Evolutionary conservation across 805 yeast genomes (phyloP).

Genomic region (Cephaloascus fragrans): DNA sequence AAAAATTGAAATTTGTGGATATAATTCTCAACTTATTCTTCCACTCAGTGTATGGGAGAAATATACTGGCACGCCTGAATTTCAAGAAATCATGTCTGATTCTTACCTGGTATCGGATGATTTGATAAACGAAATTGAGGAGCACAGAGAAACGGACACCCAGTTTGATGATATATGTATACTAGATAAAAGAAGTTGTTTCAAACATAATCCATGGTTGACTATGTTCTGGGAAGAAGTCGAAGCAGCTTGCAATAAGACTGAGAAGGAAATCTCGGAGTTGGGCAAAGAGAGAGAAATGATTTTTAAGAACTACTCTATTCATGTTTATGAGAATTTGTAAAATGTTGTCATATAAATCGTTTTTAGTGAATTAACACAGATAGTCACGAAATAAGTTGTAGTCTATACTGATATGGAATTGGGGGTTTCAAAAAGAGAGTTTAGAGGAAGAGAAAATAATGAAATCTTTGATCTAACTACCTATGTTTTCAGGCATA

Average conservation of each 20-base stretch:
- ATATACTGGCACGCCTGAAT: neutral
- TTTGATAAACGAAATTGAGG: conserved; percentile 2
- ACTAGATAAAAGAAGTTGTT: conserved; percentile 45
- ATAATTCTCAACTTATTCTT: conserved; percentile 19
- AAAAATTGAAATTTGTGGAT: conserved; percentile 46
- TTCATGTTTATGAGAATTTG: conserved; percentile 19
- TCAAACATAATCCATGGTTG: conserved; percentile 42
- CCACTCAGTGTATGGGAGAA: conserved; percentile 1
- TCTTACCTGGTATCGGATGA: conserved; percentile 3
- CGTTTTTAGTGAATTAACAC: too few relatives aligned
- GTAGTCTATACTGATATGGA: too few relatives aligned
- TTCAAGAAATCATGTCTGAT: conserved; percentile 1
- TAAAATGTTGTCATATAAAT: too few relatives aligned
- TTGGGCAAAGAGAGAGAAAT: conserved; percentile 16
- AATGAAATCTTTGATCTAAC: too few relatives aligned
- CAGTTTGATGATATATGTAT: conserved; percentile 28
- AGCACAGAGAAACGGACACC: conserved; percentile 6
- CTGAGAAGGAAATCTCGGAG: conserved; percentile 8
- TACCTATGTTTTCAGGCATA: too few relatives aligned
- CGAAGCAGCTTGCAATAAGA: conserved; percentile 17
- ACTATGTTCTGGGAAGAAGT: conserved; percentile 22
- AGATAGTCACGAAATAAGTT: too few relatives aligned
- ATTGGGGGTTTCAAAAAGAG: too few relatives aligned
- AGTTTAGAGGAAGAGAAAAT: too few relatives aligned
- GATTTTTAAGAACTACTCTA: conserved; percentile 24